Evolutionary conservation across 768 basidiomycete species (phyloP).

Genomic region (Pulveroboletus sp.): DNA sequence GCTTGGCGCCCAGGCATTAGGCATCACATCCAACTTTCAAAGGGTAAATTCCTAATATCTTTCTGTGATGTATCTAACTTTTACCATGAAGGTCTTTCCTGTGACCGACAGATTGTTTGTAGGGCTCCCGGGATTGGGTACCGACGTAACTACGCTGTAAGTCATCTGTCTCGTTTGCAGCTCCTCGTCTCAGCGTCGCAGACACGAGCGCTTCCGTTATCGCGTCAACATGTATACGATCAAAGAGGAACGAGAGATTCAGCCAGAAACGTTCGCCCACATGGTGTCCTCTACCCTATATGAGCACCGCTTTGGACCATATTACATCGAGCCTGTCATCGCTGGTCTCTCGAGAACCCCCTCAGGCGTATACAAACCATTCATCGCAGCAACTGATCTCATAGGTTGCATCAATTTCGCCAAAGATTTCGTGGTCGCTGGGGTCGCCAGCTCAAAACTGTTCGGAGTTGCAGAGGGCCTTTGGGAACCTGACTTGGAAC

Average conservation of each 20-base stretch:
- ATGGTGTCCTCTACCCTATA: slow-evolving; percentile 95
- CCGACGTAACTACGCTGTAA: slow-evolving; percentile 90
- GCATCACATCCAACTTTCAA: slow-evolving; percentile 89
- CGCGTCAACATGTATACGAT: slow-evolving; percentile 99
- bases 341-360: slow-evolving; percentile 80
- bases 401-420: slow-evolving; percentile 92
- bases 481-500: slow-evolving; percentile 96
- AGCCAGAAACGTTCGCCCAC: slow-evolving; percentile 93
- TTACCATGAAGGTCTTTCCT: slow-evolving; percentile 72
- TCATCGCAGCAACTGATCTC: slow-evolving; percentile 92
- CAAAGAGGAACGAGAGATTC: slow-evolving; percentile 97
- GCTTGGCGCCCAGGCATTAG: slow-evolving; percentile 81
- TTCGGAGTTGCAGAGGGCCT: slow-evolving; percentile 97
- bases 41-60: slow-evolving; percentile 55
- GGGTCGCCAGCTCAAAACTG: slow-evolving; percentile 87
- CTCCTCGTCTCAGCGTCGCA: slow-evolving; percentile 29
- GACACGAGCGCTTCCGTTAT: slow-evolving; percentile 87
- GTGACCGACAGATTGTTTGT: slow-evolving; percentile 89
- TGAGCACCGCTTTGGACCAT: slow-evolving; percentile 93
- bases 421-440: slow-evolving; percentile 95
- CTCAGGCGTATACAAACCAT: slow-evolving; percentile 74
- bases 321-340: slow-evolving; percentile 94
- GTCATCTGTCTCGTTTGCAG: slow-evolving; percentile 19
- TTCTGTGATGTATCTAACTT: slow-evolving; percentile 1
- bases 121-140: slow-evolving; percentile 88